Conservation (phyloP, 176 grass and related monocot species). For the Aegilops longissima region DNA sequence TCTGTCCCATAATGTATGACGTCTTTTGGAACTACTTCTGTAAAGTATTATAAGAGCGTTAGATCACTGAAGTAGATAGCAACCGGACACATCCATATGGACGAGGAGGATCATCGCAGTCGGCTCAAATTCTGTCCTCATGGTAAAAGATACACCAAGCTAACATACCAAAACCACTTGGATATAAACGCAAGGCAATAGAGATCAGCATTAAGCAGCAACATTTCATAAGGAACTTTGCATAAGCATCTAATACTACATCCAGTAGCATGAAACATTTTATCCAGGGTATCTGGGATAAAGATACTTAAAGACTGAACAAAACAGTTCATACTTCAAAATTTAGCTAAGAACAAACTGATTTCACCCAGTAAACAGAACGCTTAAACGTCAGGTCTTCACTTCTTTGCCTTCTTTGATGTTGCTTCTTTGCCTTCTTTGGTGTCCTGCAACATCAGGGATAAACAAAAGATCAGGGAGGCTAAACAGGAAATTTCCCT, state of each 20-base stretch:
- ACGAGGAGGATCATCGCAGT: no score
- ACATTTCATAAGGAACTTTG: background rate
- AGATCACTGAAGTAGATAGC: no score
- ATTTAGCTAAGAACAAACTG: conserved; percentile 35
- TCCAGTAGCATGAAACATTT: conserved; percentile 28
- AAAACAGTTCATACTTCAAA: conserved; percentile 50
- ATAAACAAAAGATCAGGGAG: background rate
- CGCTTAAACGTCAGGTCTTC: conserved; percentile 19
- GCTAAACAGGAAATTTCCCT: background rate
- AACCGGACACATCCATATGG: no score
- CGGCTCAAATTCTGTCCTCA: no score
- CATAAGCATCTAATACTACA: conserved; percentile 38
- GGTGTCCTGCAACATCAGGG: conserved; percentile 29
- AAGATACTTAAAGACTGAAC: conserved; percentile 28
- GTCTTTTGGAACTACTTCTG: no score
- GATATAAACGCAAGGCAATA: background rate
- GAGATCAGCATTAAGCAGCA: background rate
- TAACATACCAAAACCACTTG: background rate
- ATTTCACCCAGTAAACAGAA: conserved; percentile 30
- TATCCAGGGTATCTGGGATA: conserved; percentile 32
- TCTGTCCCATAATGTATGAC: no score
- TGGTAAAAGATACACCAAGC: background rate
- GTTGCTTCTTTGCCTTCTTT: conserved; percentile 55
- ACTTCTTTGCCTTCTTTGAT: conserved; percentile 61
- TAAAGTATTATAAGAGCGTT: no score